These are phyloP conservation scores for Moesziomyces globuligerus DNA, from an alignment of 1,284 basidiomycete species.

Conservation along the genomic window DNA sequence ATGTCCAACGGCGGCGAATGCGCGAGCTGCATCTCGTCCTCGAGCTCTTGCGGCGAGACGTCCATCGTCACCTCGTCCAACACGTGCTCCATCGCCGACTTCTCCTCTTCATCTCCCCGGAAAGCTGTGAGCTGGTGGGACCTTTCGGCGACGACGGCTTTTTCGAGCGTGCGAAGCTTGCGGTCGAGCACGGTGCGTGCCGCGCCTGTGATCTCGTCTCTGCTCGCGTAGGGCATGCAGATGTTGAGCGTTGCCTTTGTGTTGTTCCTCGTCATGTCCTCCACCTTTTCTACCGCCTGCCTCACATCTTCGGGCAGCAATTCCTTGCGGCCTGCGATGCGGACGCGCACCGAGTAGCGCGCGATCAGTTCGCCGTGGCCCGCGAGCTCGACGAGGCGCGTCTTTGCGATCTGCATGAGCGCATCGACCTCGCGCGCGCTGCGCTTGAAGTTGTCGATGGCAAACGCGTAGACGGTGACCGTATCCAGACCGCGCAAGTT, in stretches of 20 bases:
- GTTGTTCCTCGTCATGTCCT: slow-evolving; percentile 81
- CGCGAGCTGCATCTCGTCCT: slow-evolving; percentile 67
- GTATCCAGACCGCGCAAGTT: slow-evolving; percentile 66
- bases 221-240: slow-evolving; percentile 91
- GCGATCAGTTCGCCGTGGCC: slow-evolving; percentile 73
- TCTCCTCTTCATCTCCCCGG: too few relatives aligned
- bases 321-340: slow-evolving; percentile 80
- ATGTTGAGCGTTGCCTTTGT: slow-evolving; percentile 89
- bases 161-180: slow-evolving; percentile 37
- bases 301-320: slow-evolving; percentile 83
- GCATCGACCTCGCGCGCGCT: slow-evolving; percentile 84
- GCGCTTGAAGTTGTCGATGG: slow-evolving; percentile 97
- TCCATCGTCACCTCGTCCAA: slow-evolving; percentile 11
- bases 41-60: slow-evolving; percentile 22
- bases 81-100: neutral
- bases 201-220: slow-evolving; percentile 80
- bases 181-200: slow-evolving; percentile 27
- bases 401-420: slow-evolving; percentile 84
- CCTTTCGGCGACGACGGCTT: slow-evolving; percentile 11
- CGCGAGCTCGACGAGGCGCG: slow-evolving; percentile 83
- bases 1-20: slow-evolving; percentile 87
- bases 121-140: slow-evolving; percentile 2
- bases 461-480: slow-evolving; percentile 93
- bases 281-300: slow-evolving; percentile 78
- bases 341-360: slow-evolving; percentile 81